These are phyloP conservation scores for Alternaria solani DNA, from an alignment of 2,329 filamentous ascomycete species.

Conservation along the genomic window DNA sequence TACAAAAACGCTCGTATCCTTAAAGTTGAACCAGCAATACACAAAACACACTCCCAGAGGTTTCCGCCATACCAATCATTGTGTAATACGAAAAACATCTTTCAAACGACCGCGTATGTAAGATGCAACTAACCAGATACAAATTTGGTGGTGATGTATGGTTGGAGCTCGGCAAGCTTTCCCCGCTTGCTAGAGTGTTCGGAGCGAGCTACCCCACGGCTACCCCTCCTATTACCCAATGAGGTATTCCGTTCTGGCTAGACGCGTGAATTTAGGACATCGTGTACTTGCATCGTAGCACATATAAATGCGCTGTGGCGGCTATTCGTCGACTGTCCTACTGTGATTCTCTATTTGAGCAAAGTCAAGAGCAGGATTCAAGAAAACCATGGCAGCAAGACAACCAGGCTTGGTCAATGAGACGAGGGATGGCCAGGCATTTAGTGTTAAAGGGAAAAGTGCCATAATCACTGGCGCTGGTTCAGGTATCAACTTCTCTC, in stretches of 20 bases:
- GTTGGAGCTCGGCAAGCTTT: slow-evolving; percentile 8
- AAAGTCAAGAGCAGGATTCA: not conserved
- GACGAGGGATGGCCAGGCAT: slow-evolving; percentile 21
- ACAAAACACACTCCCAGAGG: not conserved
- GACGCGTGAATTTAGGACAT: slow-evolving; percentile 2
- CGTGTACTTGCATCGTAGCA: not conserved
- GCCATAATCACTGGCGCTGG: slow-evolving; percentile 60
- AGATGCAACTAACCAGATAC: not conserved
- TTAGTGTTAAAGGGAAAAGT: slow-evolving; percentile 55
- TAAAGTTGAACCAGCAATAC: not conserved
- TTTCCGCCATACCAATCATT: not conserved
- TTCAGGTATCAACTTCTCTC: slow-evolving; percentile 58
- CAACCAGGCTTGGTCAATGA: not conserved
- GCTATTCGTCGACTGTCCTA: not conserved
- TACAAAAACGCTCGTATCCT: not conserved
- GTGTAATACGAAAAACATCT: not conserved
- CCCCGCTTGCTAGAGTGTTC: slow-evolving; percentile 1
- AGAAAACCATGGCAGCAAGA: slow-evolving; percentile 4
- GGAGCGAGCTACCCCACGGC: slow-evolving; percentile 25
- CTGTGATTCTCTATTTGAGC: not conserved
- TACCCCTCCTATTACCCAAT: slow-evolving; percentile 27
- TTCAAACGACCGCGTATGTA: not conserved
- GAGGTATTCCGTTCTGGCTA: slow-evolving; percentile 20
- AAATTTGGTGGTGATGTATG: not conserved
- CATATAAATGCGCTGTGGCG: not conserved